Conservation (phyloP, 352 stramenopile species). For the Pythium coloratum region DNA sequence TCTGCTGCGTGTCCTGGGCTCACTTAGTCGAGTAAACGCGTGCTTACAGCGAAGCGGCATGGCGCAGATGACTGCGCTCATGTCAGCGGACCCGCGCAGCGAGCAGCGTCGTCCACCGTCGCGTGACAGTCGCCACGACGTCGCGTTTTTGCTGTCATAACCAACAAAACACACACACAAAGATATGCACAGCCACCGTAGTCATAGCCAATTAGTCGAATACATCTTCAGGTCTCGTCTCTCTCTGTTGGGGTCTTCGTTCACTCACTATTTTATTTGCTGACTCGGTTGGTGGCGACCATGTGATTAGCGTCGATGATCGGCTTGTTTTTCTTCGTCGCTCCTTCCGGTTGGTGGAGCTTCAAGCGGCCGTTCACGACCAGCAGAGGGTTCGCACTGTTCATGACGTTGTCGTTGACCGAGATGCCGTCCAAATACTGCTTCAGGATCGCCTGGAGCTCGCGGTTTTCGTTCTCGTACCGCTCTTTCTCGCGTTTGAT, state of each 20-base stretch:
- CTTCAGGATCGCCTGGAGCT: constrained; percentile 90
- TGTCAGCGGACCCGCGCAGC: constrained; percentile 1
- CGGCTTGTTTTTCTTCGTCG: constrained; percentile 41
- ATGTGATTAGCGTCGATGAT: constrained; percentile 84
- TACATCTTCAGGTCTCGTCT: constrained; percentile 5
- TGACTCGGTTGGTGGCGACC: constrained; percentile 71
- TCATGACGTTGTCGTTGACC: constrained; percentile 91
- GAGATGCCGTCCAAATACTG: constrained; percentile 93
- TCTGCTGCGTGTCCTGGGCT: constrained; percentile 35
- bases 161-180: no score
- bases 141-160: constrained; percentile 19
- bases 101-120: neutral
- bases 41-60: no score
- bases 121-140: neutral
- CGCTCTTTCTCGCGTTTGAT: constrained; percentile 87
- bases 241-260: neutral
- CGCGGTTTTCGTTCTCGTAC: constrained; percentile 86
- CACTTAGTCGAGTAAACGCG: constrained; percentile 14
- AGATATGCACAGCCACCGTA: no score
- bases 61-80: constrained; percentile 7
- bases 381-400: constrained; percentile 89
- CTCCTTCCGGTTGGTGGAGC: constrained; percentile 49
- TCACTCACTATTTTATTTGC: constrained; percentile 23
- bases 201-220: neutral
- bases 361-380: constrained; percentile 90